A percentile compares a stretch with the other conserved stretches of the same genome.
These are phyloP conservation scores for Phytophthora vignae DNA, from an alignment of 352 stramenopile species.

Conservation along the genomic window DNA sequence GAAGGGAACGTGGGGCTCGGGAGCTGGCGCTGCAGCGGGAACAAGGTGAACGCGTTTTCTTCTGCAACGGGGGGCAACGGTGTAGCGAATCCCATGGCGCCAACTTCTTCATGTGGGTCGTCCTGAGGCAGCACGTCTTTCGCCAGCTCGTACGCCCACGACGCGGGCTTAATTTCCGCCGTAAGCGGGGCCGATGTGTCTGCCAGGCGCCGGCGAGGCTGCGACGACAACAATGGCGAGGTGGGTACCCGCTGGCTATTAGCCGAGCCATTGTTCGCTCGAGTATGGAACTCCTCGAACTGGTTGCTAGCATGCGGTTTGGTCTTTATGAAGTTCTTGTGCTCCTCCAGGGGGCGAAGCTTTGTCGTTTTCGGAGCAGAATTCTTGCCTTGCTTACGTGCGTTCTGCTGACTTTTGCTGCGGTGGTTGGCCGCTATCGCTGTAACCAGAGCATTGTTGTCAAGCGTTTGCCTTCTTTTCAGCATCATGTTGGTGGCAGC, in stretches of 20 bases:
- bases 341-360: constrained; percentile 31
- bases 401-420: constrained; percentile 28
- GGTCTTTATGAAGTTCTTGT: constrained; percentile 23
- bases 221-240: constrained; percentile 6
- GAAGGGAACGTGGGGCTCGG: constrained; percentile 28
- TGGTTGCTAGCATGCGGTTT: constrained; percentile 33
- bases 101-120: constrained; percentile 10
- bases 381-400: constrained; percentile 21
- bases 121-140: constrained; percentile 46
- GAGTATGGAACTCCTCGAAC: constrained; percentile 27
- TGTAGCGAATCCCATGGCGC: constrained; percentile 9
- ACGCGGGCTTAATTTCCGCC: constrained; percentile 68
- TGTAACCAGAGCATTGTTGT: constrained; percentile 15
- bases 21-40: constrained; percentile 38
- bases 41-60: constrained; percentile 30
- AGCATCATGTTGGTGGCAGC: constrained; percentile 3
- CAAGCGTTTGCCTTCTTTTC: constrained; percentile 20
- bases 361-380: constrained; percentile 25
- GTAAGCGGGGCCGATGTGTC: constrained; percentile 45
- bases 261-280: background rate
- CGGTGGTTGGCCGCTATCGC: constrained; percentile 5
- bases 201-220: background rate
- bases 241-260: background rate
- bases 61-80: constrained; percentile 35
- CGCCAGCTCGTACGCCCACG: constrained; percentile 60